Evolutionary conservation across 257 asterid species (phyloP).

Genomic region (Penstemon eatonii): DNA sequence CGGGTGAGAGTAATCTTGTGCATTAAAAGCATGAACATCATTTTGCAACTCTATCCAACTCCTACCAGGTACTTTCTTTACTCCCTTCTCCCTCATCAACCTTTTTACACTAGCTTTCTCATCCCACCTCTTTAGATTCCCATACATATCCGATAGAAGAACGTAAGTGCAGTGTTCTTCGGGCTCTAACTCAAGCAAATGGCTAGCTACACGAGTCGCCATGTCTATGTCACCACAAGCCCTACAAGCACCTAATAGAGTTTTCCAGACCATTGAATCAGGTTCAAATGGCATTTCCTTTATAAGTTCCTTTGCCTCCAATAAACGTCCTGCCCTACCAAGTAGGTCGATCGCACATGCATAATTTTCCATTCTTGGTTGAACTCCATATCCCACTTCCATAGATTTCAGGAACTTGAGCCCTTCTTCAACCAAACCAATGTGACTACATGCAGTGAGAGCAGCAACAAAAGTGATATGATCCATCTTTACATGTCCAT

Average conservation of each 20-base stretch:
- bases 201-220: slow-evolving; percentile 61
- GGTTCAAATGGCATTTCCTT: slow-evolving; percentile 74
- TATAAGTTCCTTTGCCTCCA: slow-evolving; percentile 61
- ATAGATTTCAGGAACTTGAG: slow-evolving; percentile 51
- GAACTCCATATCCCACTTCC: slow-evolving; percentile 57
- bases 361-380: slow-evolving; percentile 76
- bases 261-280: slow-evolving; percentile 77
- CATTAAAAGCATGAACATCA: slow-evolving; percentile 71
- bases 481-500: slow-evolving; percentile 57
- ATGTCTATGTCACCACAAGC: slow-evolving; percentile 74
- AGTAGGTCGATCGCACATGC: slow-evolving; percentile 86
- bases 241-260: slow-evolving; percentile 74
- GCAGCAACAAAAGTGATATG: slow-evolving; percentile 86
- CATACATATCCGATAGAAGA: slow-evolving; percentile 79
- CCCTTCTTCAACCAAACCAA: slow-evolving; percentile 82
- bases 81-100: slow-evolving; percentile 69
- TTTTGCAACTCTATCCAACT: slow-evolving; percentile 81
- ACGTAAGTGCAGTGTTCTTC: slow-evolving; percentile 83
- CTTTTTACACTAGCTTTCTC: slow-evolving; percentile 69
- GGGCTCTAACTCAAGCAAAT: slow-evolving; percentile 66
- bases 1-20: slow-evolving; percentile 67
- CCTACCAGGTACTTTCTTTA: slow-evolving; percentile 86
- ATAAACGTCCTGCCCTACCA: slow-evolving; percentile 72
- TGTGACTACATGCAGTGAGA: slow-evolving; percentile 85
- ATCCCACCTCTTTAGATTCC: slow-evolving; percentile 72